phyloP scores from a whole-genome alignment of 495 filamentous ascomycete genomes.

The Lepidopterella palustris region DNA sequence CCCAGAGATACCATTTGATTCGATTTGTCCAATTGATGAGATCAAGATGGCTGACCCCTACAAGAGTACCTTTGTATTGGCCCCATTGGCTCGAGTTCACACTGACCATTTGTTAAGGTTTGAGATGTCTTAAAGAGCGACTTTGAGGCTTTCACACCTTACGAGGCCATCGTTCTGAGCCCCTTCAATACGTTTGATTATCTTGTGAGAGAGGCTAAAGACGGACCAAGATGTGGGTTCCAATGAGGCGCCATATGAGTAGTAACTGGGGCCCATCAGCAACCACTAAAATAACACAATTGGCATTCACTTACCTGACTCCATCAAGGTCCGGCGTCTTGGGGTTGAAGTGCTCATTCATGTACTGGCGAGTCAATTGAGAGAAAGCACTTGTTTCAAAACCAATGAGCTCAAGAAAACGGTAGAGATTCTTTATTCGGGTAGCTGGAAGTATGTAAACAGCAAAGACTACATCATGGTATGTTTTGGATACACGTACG shows the following conservation, averaged over 20 bases:
- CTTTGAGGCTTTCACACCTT: constrained; percentile 11
- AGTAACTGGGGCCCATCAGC: constrained; percentile 51
- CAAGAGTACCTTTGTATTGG: constrained; percentile 85
- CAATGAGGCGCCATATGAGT: constrained; percentile 80
- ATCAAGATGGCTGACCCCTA: constrained; percentile 82
- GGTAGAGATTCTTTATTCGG: constrained; percentile 63
- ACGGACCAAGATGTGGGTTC: constrained; percentile 61
- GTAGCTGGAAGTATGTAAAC: constrained; percentile 2
- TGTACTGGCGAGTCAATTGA: constrained; percentile 77
- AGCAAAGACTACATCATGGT: background rate
- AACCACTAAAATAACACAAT: background rate
- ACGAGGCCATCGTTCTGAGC: constrained; percentile 84
- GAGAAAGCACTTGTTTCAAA: constrained; percentile 77
- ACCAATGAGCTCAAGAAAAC: constrained; percentile 56
- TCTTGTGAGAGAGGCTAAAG: constrained; percentile 64
- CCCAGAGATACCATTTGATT: constrained; percentile 61
- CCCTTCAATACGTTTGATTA: constrained; percentile 67
- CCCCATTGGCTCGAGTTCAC: constrained; percentile 83
- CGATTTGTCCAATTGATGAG: constrained; percentile 95
- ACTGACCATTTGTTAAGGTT: constrained; percentile 37
- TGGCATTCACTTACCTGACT: constrained; percentile 47
- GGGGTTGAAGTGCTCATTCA: constrained; percentile 76
- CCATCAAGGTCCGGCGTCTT: constrained; percentile 62
- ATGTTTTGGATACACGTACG: constrained; percentile 27
- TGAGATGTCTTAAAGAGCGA: background rate